Evolutionary conservation across 148 eudicot species (phyloP), one percentile per base, ranked within the genome.

Genomic region (Spergularia marina): DNA sequence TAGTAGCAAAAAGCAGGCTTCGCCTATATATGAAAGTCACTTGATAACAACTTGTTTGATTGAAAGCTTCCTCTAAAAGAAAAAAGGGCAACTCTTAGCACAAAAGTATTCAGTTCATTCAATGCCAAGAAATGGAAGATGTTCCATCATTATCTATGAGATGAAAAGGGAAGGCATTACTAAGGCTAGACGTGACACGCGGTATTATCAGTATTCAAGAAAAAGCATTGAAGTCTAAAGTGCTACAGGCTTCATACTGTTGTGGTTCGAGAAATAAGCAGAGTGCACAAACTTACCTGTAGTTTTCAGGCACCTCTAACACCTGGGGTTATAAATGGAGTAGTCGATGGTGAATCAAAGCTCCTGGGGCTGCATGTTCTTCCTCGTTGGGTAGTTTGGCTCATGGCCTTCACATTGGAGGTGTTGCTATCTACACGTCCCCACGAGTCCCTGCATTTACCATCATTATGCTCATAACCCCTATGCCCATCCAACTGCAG

Each of bases 361-460:
- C 83, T 79, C 72, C 82, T 75, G 20, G 77, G 82, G 68, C 73
- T 74, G 20, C 78, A 81, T n/a, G 69, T 75, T 79, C 79, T 75
- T 56, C 81, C 77, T 77, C 77, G 79, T 49, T 81, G 82, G 21
- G 69, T 40, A 55, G 53, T 74, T 75, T 83, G 84, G 70, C 68
- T 64, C 15, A 78, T 56, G 47, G 72, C 74, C 72, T 72, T 82
- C 15, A 58, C 39, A 47, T 66, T 74, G 57, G 23, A 18, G 20
- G 71, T 52, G 75, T 58, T 61, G 68, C 61, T 40, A 75, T 78
- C 72, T 10, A 73, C 36, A 58, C 36, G 74, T 73, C 80, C 81
- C 69, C 73, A 30, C 13, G 79, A 41, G 13, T 83, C 85, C 68
- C 51, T 39, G 71, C 12, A 53, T 40, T 81, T 17, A 60, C 74